Evolutionary conservation across 306 rosid species (phyloP).

Genomic region (Prinsepia uniflora): DNA sequence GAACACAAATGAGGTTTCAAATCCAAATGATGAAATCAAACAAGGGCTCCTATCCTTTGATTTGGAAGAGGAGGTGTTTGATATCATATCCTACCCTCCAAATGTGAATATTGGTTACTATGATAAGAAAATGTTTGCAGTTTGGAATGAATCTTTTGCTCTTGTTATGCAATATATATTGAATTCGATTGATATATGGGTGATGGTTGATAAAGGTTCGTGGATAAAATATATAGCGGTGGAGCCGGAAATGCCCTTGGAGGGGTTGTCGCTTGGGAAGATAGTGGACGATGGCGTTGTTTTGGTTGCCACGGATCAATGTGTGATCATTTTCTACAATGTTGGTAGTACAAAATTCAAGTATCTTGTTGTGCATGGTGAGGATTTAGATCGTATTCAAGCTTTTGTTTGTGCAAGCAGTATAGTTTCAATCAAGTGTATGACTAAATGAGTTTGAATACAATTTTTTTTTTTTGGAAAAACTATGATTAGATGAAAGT

Average conservation of each 20-base stretch:
- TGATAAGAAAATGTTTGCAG: neutral
- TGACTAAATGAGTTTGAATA: no score
- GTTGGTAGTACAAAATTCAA: neutral
- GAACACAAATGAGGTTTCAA: neutral
- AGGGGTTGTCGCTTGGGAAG: neutral
- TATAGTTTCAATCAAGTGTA: neutral
- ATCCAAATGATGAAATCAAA: no score
- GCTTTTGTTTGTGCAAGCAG: neutral
- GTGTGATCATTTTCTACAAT: neutral
- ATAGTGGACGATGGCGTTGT: neutral
- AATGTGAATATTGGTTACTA: neutral
- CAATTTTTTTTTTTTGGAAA: no score
- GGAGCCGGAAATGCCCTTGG: neutral
- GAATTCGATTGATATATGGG: neutral
- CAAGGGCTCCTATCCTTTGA: neutral
- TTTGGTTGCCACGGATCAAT: neutral
- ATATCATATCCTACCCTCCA: neutral
- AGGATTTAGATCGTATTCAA: neutral
- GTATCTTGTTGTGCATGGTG: neutral
- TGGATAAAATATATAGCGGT: neutral
- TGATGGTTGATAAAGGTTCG: neutral
- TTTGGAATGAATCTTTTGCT: neutral
- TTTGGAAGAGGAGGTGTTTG: neutral
- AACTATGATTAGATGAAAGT: no score
- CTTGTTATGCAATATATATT: neutral